phyloP scores from a whole-genome alignment of 192 early-diverging fungal species.

The Umbelopsis isabellina region DNA sequence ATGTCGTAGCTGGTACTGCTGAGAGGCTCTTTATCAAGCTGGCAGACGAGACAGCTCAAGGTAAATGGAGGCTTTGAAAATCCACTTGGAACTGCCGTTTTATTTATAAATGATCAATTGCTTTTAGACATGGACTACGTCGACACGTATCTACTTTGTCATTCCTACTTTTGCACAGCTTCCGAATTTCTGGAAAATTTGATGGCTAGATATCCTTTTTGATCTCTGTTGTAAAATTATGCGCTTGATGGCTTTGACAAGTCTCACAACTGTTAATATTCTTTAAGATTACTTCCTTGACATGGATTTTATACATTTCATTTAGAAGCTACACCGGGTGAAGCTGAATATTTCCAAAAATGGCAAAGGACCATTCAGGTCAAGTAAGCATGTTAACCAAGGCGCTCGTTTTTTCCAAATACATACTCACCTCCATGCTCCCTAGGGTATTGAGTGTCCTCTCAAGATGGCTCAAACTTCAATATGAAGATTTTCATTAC shows the following conservation, averaged over 20 bases:
- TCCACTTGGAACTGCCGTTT: neutral
- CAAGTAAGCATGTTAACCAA: constrained; percentile 45
- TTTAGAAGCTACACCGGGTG: constrained; percentile 46
- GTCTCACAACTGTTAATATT: neutral
- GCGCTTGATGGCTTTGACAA: neutral
- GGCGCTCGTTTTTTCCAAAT: neutral
- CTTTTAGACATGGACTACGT: constrained; percentile 66
- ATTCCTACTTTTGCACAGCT: constrained; percentile 64
- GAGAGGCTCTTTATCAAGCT: constrained; percentile 66
- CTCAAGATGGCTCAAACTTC: constrained; percentile 63
- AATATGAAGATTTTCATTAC: constrained; percentile 61
- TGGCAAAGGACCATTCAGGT: constrained; percentile 51
- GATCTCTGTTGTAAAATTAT: neutral
- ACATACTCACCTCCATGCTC: neutral
- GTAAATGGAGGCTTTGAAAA: constrained; percentile 25
- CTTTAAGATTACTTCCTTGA: neutral
- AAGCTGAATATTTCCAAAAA: constrained; percentile 49
- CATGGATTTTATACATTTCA: constrained; percentile 41
- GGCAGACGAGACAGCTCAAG: constrained; percentile 66
- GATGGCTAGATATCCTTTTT: constrained; percentile 45
- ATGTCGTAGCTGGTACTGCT: constrained; percentile 62
- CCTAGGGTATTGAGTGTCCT: constrained; percentile 62
- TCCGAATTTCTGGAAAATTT: constrained; percentile 57
- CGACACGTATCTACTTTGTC: constrained; percentile 61
- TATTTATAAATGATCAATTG: neutral